Conservation (phyloP, 139 green algal genomes). For the Nannochloris sp. region DNA sequence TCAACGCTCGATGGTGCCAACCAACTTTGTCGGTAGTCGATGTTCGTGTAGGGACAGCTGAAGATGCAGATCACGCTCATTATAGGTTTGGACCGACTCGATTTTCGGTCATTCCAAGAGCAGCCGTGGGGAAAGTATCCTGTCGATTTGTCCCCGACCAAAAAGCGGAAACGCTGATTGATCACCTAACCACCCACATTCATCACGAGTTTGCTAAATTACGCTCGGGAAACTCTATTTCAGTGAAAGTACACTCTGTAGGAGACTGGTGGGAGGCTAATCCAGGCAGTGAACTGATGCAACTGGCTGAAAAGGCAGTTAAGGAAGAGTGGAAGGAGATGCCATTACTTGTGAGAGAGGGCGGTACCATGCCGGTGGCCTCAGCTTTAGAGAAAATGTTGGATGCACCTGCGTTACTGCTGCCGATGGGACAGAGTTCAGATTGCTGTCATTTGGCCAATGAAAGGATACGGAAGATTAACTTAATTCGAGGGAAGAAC, state of each 20-base stretch:
- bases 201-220: conserved; percentile 73
- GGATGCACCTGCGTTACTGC: conserved; percentile 73
- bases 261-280: conserved; percentile 91
- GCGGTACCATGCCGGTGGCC: conserved; percentile 86
- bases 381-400: conserved; percentile 79
- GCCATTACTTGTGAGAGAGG: conserved; percentile 77
- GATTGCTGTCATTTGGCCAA: conserved; percentile 85
- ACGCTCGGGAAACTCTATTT: conserved; percentile 66
- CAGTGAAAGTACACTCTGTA: conserved; percentile 50
- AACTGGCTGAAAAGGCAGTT: conserved; percentile 67
- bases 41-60: conserved; percentile 50
- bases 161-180: conserved; percentile 22
- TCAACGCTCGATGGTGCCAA: conserved; percentile 79
- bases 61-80: conserved; percentile 19
- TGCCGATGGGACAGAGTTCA: conserved; percentile 86
- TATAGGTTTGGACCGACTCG: conserved; percentile 84
- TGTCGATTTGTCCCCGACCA: conserved; percentile 70
- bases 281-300: conserved; percentile 50
- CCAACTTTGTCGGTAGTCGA: conserved; percentile 83
- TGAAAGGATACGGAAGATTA: conserved; percentile 73
- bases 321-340: conserved; percentile 59
- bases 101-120: conserved; percentile 88
- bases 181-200: conserved; percentile 58
- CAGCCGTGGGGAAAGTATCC: conserved; percentile 66
- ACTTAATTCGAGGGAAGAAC: conserved; percentile 80